phyloP scores from a whole-genome alignment of 148 eudicot genomes.

The Pouteria glomerata region DNA sequence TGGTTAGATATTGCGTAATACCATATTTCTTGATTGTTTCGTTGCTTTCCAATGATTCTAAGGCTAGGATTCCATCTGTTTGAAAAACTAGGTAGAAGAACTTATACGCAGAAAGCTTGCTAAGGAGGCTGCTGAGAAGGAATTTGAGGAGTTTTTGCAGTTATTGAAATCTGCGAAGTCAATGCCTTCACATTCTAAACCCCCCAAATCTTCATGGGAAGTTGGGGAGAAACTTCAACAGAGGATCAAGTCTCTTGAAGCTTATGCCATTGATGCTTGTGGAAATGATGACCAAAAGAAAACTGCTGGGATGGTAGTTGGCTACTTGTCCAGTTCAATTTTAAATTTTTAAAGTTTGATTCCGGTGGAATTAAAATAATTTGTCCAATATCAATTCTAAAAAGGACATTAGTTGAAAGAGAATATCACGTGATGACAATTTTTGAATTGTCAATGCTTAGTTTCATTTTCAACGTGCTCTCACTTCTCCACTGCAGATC shows the following conservation, averaged over 20 bases:
- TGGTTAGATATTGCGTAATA: not conserved
- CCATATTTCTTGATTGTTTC: not conserved
- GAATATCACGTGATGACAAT: not conserved
- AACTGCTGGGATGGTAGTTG: conserved; percentile 64
- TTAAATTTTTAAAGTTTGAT: conserved; percentile 8
- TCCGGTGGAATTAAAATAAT: conserved; percentile 1
- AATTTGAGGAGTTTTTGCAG: conserved; percentile 61
- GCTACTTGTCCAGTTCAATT: too few relatives aligned
- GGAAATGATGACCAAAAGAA: conserved; percentile 63
- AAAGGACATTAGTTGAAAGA: not conserved
- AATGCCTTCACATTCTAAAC: conserved; percentile 59
- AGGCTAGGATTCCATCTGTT: conserved; percentile 8
- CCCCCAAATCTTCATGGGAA: conserved; percentile 64
- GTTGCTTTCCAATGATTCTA: conserved; percentile 6
- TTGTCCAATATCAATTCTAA: not conserved
- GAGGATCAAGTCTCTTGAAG: conserved; percentile 65
- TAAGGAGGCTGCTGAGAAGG: conserved; percentile 74
- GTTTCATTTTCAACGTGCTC: not conserved
- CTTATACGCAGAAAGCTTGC: conserved; percentile 61
- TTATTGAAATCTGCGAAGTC: conserved; percentile 62
- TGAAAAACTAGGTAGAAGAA: conserved; percentile 66
- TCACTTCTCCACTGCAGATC: conserved; percentile 1
- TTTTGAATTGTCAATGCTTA: not conserved
- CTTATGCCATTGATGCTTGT: conserved; percentile 69
- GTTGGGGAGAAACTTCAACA: conserved; percentile 50